A percentile compares a stretch with the other conserved stretches of the same genome.
These are phyloP conservation scores for Sclerotiophoma versabilis DNA, from an alignment of 2,329 filamentous ascomycete genomes.

Conservation along the genomic window DNA sequence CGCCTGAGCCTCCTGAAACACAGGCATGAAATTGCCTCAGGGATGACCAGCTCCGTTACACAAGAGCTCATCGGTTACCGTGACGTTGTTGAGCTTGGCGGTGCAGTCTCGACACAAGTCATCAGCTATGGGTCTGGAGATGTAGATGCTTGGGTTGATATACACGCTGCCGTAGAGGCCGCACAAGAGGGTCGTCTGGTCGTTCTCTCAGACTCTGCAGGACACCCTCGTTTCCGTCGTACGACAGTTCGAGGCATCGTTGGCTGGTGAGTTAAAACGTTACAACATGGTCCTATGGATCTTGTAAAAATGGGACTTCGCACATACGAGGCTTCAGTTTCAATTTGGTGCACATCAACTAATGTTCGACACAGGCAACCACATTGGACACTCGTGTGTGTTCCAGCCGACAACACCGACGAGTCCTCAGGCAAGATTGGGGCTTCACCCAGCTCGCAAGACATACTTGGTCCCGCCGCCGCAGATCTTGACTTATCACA, in stretches of 20 bases:
- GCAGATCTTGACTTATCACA: conserved; percentile 74
- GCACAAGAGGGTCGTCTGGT: conserved; percentile 77
- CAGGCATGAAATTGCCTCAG: conserved; percentile 89
- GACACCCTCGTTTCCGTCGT: conserved; percentile 85
- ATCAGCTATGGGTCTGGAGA: conserved; percentile 88
- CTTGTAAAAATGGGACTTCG: no score
- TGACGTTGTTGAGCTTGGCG: conserved; percentile 33
- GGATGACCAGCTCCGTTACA: conserved; percentile 91
- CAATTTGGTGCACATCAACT: no score
- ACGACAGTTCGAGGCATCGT: conserved; percentile 90
- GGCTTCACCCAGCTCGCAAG: conserved; percentile 60
- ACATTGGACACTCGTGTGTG: conserved; percentile 89
- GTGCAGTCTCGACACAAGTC: conserved; percentile 52
- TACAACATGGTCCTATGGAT: no score
- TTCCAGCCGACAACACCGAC: conserved; percentile 78
- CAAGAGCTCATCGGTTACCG: conserved; percentile 90
- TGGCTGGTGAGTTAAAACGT: conserved; percentile 72
- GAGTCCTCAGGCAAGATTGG: conserved; percentile 50
- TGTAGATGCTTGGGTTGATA: conserved; percentile 92
- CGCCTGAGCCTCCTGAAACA: conserved; percentile 89
- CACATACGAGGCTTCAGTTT: no score
- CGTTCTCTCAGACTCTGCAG: conserved; percentile 90
- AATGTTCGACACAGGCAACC: conserved; percentile 61
- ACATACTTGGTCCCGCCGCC: conserved; percentile 59
- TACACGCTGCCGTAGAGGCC: conserved; percentile 78